Base-by-base conservation (phyloP, 805 yeast genomes). In the Candida michaelii region DNA sequence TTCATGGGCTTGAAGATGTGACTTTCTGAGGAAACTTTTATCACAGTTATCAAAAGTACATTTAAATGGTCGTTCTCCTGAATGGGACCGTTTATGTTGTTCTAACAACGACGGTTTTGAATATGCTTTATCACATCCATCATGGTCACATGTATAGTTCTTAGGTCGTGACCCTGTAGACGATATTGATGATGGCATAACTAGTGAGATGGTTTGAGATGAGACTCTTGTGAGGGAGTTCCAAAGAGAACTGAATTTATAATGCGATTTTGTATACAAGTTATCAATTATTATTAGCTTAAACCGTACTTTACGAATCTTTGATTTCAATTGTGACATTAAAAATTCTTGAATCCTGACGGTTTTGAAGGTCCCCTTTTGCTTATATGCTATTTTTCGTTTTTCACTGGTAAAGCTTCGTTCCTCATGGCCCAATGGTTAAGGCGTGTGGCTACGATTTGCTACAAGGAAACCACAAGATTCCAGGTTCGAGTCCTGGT, bases 61-160 rank as follows among this genome's bases (percentile, higher is more conserved):
- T 27, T 60, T 61, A 55, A 77, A 89, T 0, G 96, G 96, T 45
- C 95, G 74, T 49, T 85, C 91, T 48, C 80, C 77, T 4, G 89
- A 79, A 60, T 89, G 97, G 1, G 89, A 72, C 50, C 89, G 73
- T 59, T 73, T 65, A 62, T 89, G 99, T 54, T 88, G 96, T 27
- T 83, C 86, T 39, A 93, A 67, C 9, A 89, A 69, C 1, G 95
- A 82, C 0, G 97, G 97, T 37, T 91, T 73, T 5, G 85, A 68
- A 54, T 89, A 91, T 1, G 85, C 76, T 59, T 89, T 91, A 12
- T 65, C 76, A 55, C 98, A 93, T 2, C 77, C 83, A 5, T 70
- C 75, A 45, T 69, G 75, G 14, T 73, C 76, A 60, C 98, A 91
- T 10, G 60, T 54, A 56, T 84, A 83, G 17, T 62, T 69, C 54